Evolutionary conservation across 2,329 filamentous ascomycete species (phyloP).

Genomic region (Massarina eburnea): DNA sequence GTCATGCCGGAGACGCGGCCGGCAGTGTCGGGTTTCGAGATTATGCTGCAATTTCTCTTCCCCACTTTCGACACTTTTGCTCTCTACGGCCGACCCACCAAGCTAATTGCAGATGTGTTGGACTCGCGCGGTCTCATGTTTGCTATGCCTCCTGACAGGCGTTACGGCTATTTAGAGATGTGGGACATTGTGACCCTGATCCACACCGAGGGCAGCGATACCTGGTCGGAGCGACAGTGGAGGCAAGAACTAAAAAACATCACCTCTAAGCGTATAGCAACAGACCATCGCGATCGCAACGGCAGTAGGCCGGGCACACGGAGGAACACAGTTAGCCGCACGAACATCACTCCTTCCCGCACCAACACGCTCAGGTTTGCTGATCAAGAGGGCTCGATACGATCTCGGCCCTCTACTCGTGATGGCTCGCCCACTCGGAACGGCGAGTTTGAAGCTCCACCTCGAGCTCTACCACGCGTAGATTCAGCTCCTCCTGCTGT

Average conservation of each 20-base stretch:
- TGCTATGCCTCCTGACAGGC: conserved; percentile 85
- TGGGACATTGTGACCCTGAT: conserved; percentile 82
- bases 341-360: conserved; percentile 39
- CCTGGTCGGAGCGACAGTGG: conserved; percentile 89
- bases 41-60: conserved; percentile 89
- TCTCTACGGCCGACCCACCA: conserved; percentile 85
- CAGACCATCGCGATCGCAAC: conserved; percentile 33
- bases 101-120: conserved; percentile 82
- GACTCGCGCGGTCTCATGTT: conserved; percentile 95
- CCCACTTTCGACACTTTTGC: conserved; percentile 92
- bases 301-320: conserved; percentile 36
- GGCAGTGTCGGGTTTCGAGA: conserved; percentile 93
- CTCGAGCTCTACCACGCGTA: conserved; percentile 39
- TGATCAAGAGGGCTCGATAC: conserved; percentile 44
- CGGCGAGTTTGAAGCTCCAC: conserved; percentile 25
- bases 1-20: conserved; percentile 94
- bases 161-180: conserved; percentile 89
- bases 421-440: conserved; percentile 45
- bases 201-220: conserved; percentile 70
- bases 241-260: conserved; percentile 84
- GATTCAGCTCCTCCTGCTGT: conserved; percentile 46
- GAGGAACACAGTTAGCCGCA: conserved; percentile 48
- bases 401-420: conserved; percentile 49
- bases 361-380: conserved; percentile 43
- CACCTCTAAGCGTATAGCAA: conserved; percentile 75